Base-by-base conservation (phyloP, 106 monocot species). In the Platanthera zijinensis region DNA sequence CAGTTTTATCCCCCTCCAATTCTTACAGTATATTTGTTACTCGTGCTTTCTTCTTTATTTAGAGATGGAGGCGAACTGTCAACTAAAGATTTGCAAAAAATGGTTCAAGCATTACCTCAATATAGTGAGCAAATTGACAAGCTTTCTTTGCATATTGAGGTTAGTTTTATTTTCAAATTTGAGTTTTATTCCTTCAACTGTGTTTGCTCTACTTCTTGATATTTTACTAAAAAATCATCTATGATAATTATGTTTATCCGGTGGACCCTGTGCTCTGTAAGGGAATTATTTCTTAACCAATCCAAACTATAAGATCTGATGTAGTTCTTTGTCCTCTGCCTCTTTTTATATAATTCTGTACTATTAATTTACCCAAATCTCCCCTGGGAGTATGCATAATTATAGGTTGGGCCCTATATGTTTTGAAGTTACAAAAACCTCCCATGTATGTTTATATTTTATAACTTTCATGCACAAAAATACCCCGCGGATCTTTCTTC, bases 91-190 rank as follows among this genome's bases (percentile, higher is more conserved):
- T 69, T 78, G 69, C 78, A 78, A 52, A 78, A 53, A 62, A 52
- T 78, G 69, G 78, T 78, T 69, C 78, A 78, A 69, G 73, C 71
- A 54, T 56, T 75, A 21, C 74, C 74, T 22, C 74, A 75, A 75
- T 75, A 75, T 30, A 75, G 39, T 5, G 74, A 75, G 14, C 72
- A 72, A 72, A 51, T 72, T 15, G 72, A 72, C 72, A 72, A 72
- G 72, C 72, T 72, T 72, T 75, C 74, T 39, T 56, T 75, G 5
- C 74, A 75, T 56, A 50, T 75, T 54, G 74, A 75, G 51, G 74
- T 75, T 75, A 32, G 30, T 57, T 75, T 53, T 75, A 7, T 52
- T 50, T 25, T 21, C 1, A 8, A 12, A 19, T 12, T 10, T 73
- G 3, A 52, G 49, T 72, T 72, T 12, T 61, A 7, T 61, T 61